These are phyloP conservation scores for Dendryphion nanum DNA, from an alignment of 2,329 filamentous ascomycete genomes.

Conservation along the genomic window DNA sequence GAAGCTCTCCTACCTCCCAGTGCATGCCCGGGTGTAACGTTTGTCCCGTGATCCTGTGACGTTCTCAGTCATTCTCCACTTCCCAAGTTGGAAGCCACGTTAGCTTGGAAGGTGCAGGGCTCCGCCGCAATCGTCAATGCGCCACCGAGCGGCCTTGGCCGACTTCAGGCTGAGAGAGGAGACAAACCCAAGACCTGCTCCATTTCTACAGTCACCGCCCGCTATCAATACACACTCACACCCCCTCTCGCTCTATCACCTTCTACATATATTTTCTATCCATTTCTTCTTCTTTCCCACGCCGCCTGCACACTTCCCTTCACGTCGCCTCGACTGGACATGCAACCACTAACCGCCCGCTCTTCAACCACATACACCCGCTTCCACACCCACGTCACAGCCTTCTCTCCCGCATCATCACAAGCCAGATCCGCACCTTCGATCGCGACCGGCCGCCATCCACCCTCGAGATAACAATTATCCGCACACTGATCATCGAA, in stretches of 20 bases:
- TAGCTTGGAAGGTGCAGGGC: too few species aligned
- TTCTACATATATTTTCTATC: slow-evolving; percentile 9
- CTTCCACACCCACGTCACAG: slow-evolving; percentile 18
- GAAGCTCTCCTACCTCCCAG: too few species aligned
- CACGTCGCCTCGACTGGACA: slow-evolving; percentile 23
- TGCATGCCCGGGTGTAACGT: too few species aligned
- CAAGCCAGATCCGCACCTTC: slow-evolving; percentile 11
- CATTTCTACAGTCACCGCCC: slow-evolving; percentile 7
- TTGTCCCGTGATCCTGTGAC: too few species aligned
- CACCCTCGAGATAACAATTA: slow-evolving; percentile 24
- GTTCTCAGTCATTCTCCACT: too few species aligned
- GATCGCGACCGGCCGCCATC: slow-evolving; percentile 21
- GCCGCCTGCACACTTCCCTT: slow-evolving; percentile 7
- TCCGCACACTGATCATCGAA: slow-evolving; percentile 4
- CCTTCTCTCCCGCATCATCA: slow-evolving; percentile 22
- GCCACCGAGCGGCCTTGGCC: slow-evolving; percentile 7
- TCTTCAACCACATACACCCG: slow-evolving; percentile 15
- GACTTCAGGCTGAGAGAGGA: slow-evolving; percentile 6
- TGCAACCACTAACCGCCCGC: slow-evolving; percentile 30
- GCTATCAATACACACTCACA: slow-evolving; percentile 20
- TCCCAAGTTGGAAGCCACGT: too few species aligned
- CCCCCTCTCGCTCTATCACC: slow-evolving; percentile 8
- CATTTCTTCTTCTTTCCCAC: slow-evolving; percentile 8
- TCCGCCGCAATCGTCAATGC: slow-evolving; percentile 6
- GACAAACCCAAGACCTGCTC: too few species aligned